Evolutionary conservation across 2,329 filamentous ascomycete genomes (phyloP).

Genomic region (Cyphellophora europaea): DNA sequence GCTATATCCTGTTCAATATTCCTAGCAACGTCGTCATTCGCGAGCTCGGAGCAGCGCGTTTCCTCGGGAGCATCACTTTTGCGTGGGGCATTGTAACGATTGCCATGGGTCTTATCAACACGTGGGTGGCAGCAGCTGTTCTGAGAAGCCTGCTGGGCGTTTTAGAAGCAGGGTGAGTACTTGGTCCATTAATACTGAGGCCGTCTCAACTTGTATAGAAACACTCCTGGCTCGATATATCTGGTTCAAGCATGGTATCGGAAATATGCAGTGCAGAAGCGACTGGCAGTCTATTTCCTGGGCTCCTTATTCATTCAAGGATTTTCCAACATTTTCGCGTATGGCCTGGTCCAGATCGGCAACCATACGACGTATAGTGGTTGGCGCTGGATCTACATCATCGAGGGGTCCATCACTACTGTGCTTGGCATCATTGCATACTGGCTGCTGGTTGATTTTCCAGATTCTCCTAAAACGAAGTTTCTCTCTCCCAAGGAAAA

Average conservation of each 20-base stretch:
- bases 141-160: constrained; percentile 45
- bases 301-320: constrained; percentile 4
- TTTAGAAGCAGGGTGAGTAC: constrained; percentile 39
- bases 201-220: no score
- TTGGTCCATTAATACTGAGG: constrained; percentile 2
- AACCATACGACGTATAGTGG: constrained; percentile 17
- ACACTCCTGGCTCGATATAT: constrained; percentile 12
- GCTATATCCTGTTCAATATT: constrained; percentile 19
- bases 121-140: constrained; percentile 16
- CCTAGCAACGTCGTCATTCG: constrained; percentile 25
- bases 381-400: constrained; percentile 41
- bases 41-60: constrained; percentile 3
- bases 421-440: constrained; percentile 19
- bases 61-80: constrained; percentile 20
- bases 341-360: constrained; percentile 9
- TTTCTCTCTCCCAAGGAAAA: constrained; percentile 8
- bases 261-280: constrained; percentile 11
- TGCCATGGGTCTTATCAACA: constrained; percentile 19
- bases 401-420: constrained; percentile 32
- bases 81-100: constrained; percentile 33
- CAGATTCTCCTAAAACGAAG: constrained; percentile 26
- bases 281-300: constrained; percentile 10
- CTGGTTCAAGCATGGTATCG: constrained; percentile 13
- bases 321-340: constrained; percentile 13
- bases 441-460: constrained; percentile 6